phyloP scores from a whole-genome alignment of 2,329 filamentous ascomycete species.

The Cercospora sp. region DNA sequence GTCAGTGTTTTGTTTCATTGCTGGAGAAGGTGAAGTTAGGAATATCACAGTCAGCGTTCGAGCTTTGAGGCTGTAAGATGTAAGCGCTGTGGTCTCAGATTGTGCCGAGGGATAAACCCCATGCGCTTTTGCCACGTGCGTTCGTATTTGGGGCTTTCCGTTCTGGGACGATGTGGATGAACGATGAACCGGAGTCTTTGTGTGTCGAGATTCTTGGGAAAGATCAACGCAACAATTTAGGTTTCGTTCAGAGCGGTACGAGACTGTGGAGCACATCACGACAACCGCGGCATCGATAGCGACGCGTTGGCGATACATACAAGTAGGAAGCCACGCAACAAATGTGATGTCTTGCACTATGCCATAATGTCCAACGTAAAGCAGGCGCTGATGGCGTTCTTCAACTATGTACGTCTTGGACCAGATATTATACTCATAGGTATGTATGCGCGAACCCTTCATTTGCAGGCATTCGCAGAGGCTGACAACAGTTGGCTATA shows the following conservation, averaged over 20 bases:
- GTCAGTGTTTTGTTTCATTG: not conserved
- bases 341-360: not conserved
- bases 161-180: not conserved
- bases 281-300: not conserved
- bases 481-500: not conserved
- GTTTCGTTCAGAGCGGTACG: not conserved
- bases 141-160: not conserved
- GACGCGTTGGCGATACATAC: not conserved
- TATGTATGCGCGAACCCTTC: not conserved
- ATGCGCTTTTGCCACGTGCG: not conserved
- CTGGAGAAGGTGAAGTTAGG: not conserved
- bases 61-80: not conserved
- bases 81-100: not conserved
- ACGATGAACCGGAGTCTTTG: not conserved
- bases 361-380: not conserved
- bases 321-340: not conserved
- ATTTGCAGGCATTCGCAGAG: not conserved
- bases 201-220: not conserved
- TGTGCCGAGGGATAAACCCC: constrained; percentile 1
- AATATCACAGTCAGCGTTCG: not conserved
- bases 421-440: not conserved
- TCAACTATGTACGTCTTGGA: not conserved
- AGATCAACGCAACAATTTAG: not conserved
- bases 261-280: not conserved
- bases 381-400: not conserved